Percentiles rank a stretch among this genome's conserved stretches.
phyloP scores from a whole-genome alignment of 2,329 filamentous ascomycete genomes.

The Ophiobolus disseminans region DNA sequence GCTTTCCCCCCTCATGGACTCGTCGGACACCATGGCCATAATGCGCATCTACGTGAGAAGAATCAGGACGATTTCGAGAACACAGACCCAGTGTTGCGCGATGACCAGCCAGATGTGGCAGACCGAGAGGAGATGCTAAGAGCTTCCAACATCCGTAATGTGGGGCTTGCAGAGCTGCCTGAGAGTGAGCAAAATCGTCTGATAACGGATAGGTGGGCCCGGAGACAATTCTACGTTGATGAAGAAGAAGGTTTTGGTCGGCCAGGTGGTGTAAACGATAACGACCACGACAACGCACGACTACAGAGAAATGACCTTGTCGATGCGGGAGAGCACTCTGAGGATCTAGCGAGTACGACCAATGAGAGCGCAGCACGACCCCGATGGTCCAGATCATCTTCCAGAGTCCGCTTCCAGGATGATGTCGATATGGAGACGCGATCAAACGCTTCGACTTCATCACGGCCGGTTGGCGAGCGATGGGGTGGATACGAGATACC shows the following conservation, averaged over 20 bases:
- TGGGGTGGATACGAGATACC: constrained; percentile 82
- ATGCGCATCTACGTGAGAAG: constrained; percentile 41
- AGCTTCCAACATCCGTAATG: constrained; percentile 14
- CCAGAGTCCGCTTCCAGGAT: constrained; percentile 79
- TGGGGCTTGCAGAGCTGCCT: constrained; percentile 6
- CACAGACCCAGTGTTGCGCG: constrained; percentile 28
- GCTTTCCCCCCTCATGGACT: constrained; percentile 50
- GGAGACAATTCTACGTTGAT: constrained; percentile 81
- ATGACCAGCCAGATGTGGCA: constrained; percentile 33
- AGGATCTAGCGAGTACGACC: constrained; percentile 7
- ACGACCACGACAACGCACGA: too few species aligned
- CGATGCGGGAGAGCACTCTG: constrained; percentile 11
- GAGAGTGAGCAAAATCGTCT: constrained; percentile 27
- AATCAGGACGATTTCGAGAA: constrained; percentile 39
- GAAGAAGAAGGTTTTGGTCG: constrained; percentile 75
- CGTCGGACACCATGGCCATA: constrained; percentile 25
- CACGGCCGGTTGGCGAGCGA: constrained; percentile 69
- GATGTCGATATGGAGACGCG: constrained; percentile 73
- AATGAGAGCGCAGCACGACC: constrained; percentile 10
- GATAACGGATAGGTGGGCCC: constrained; percentile 72
- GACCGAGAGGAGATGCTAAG: constrained; percentile 24
- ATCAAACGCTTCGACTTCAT: constrained; percentile 76
- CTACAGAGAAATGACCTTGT: constrained; percentile 8
- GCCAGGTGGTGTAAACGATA: constrained; percentile 27
- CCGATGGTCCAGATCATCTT: constrained; percentile 72